Base-by-base conservation (phyloP, 768 basidiomycete species). In the Mycena latifolia region DNA sequence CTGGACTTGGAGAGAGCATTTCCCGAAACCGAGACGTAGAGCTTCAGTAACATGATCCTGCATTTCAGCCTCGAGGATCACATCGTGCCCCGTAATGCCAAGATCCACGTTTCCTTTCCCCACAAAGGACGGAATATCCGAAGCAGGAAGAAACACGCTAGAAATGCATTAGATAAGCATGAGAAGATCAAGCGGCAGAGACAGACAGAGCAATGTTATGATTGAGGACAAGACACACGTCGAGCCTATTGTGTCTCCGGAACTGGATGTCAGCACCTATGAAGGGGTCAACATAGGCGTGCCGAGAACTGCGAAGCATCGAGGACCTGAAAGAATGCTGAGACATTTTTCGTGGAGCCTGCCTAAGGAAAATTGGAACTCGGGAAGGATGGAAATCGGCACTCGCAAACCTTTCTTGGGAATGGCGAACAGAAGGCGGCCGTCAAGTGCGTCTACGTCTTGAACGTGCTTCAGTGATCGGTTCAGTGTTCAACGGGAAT, bases 71-170 rank as follows among this genome's bases (percentile, higher is more conserved):
- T 99, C 97, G 50, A 96, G 87, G 69, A 99, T 93, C 68, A 98
- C 94, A 81, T 99, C 98, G 80, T 98, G 96, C 5, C 98, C 98
- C 11, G 98, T 99, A 72, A 99, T 98, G 8, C 98, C 98, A 47
- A 99, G 85, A 72, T 98, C 94, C 73, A 99, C 93, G 74, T 96
- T 92, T 53, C 98, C 98, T 76, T 97, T 96, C 46, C 96, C 98
- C 48, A 99, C 98, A 78, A 99, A 99, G 29, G 96, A 97, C 12
- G 98, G 96, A 69, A 99, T 99, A 74, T 99, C 98, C 7, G 92
- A 85, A 1, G 98, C 98, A 25, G 98, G 96, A 25, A 99, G 91
- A 80, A 99, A 99, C 25, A 99, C 92, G 9, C 97, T 98, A 76
- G 7, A 25, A 17, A 31, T 31, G 43, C 53, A 33, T 71, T 48